Percentiles rank a stretch among this genome's conserved stretches.
Evolutionary conservation across 192 early-diverging fungal species (phyloP).

Genomic region (Linnemannia hyalina): DNA sequence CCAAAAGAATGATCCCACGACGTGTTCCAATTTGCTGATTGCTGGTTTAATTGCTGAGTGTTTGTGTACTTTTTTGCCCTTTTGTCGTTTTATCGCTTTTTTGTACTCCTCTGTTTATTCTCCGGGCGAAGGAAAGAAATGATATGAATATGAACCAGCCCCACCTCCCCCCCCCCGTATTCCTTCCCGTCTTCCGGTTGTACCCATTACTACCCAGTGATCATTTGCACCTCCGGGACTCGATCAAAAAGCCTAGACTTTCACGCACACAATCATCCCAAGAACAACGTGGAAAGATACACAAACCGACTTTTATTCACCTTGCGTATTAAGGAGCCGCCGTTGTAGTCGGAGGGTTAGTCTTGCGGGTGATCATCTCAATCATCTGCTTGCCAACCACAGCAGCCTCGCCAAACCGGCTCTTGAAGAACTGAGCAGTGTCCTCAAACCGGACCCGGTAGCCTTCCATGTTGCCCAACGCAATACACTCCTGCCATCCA

Average conservation of each 20-base stretch:
- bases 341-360: not conserved
- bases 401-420: conserved; percentile 67
- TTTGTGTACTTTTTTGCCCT: not conserved
- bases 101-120: not conserved
- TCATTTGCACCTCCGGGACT: too few species aligned
- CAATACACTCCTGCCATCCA: conserved; percentile 96
- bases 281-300: too few species aligned
- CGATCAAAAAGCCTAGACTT: too few species aligned
- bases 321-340: not conserved
- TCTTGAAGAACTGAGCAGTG: conserved; percentile 87
- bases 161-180: not conserved
- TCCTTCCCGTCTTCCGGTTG: not conserved
- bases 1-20: too few species aligned
- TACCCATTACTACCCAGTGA: too few species aligned
- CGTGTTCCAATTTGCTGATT: too few species aligned
- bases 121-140: not conserved
- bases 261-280: too few species aligned
- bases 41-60: too few species aligned
- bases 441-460: conserved; percentile 88
- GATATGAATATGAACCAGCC: not conserved
- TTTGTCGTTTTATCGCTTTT: conserved; percentile 1
- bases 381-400: conserved; percentile 72
- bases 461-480: conserved; percentile 82
- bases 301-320: not conserved
- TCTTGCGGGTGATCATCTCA: conserved; percentile 67